These are phyloP conservation scores for Cladosporium cucumerinum DNA, from an alignment of 2,329 filamentous ascomycete species.

Conservation along the genomic window DNA sequence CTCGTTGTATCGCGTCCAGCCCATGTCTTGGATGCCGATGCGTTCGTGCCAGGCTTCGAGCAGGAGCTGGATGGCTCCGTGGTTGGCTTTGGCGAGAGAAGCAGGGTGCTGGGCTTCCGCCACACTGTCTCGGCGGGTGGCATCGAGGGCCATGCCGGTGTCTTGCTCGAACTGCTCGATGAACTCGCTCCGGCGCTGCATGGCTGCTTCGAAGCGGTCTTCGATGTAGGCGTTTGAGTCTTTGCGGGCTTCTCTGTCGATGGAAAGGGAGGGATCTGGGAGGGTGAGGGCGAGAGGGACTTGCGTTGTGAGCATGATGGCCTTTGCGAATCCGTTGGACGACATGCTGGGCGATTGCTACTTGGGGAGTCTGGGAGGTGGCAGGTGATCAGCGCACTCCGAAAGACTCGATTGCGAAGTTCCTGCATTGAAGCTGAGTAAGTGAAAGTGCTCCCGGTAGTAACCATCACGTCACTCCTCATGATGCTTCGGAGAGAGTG, in stretches of 20 bases:
- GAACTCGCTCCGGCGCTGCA: background rate
- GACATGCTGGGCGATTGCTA: background rate
- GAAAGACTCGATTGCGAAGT: background rate
- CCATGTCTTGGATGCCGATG: background rate
- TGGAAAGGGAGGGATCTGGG: background rate
- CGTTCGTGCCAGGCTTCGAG: background rate
- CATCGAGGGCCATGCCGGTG: background rate
- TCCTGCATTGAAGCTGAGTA: background rate
- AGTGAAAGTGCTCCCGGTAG: background rate
- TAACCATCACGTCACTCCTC: background rate
- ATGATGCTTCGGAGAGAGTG: background rate
- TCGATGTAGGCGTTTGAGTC: background rate
- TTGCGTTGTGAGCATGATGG: background rate
- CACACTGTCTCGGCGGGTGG: background rate
- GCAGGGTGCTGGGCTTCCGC: background rate
- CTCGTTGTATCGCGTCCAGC: background rate
- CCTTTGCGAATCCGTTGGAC: background rate
- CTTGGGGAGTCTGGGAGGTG: background rate
- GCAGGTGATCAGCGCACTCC: background rate
- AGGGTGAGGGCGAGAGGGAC: background rate
- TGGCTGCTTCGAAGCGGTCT: background rate
- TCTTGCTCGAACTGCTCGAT: background rate
- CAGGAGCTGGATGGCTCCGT: background rate
- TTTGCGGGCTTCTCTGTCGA: background rate
- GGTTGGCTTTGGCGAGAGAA: background rate